Evolutionary conservation across 148 eudicot genomes (phyloP).

Genomic region (Cornus kousa): DNA sequence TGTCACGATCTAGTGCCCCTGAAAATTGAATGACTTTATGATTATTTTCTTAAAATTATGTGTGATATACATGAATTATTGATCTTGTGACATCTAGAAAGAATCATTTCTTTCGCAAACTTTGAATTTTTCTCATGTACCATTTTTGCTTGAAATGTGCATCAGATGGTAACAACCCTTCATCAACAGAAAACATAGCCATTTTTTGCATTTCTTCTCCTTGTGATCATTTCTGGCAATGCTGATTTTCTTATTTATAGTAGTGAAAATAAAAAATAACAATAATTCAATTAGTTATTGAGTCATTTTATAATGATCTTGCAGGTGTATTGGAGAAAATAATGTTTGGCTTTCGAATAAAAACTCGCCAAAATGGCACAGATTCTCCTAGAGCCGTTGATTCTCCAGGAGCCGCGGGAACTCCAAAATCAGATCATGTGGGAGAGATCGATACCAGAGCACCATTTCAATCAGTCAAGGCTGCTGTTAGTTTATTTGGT

Average conservation of each 20-base stretch:
- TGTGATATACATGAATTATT: no score
- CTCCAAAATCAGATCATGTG: constrained; percentile 50
- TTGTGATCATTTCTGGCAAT: no score
- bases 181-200: background rate
- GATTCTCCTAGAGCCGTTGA: constrained; percentile 17
- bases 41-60: no score
- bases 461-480: constrained; percentile 84
- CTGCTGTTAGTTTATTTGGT: constrained; percentile 79
- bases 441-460: constrained; percentile 89
- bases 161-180: no score
- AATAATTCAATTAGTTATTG: background rate
- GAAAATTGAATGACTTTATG: no score
- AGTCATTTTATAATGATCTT: background rate
- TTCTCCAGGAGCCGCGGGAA: constrained; percentile 15
- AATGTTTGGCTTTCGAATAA: constrained; percentile 36
- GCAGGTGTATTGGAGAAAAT: constrained; percentile 16
- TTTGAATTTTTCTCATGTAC: no score
- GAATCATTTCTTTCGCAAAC: no score
- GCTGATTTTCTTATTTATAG: no score
- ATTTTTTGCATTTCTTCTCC: background rate
- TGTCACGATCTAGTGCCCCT: no score
- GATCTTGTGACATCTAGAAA: no score
- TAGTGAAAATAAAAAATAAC: no score
- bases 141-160: no score
- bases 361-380: constrained; percentile 38